These are phyloP conservation scores for Amanita pallidorosea DNA, from an alignment of 768 basidiomycete genomes.

Conservation along the genomic window DNA sequence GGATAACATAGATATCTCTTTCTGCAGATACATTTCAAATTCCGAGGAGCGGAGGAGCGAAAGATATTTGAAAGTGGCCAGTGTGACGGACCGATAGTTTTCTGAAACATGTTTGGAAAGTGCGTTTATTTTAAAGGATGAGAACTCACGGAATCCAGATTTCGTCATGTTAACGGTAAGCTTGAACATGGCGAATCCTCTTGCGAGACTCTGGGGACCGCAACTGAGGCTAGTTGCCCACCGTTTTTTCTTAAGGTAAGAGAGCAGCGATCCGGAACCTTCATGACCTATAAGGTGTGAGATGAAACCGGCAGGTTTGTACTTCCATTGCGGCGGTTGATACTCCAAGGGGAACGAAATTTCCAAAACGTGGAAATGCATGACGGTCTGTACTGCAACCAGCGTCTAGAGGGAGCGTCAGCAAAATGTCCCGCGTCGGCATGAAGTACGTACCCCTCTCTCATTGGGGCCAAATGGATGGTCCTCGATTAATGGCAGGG, in stretches of 20 bases:
- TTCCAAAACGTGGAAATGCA: conserved; percentile 77
- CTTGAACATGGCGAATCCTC: conserved; percentile 88
- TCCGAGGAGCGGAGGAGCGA: conserved; percentile 51
- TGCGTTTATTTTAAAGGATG: not conserved
- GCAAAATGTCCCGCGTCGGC: not conserved
- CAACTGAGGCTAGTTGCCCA: conserved; percentile 73
- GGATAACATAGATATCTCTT: conserved; percentile 64
- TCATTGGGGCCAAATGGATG: conserved; percentile 68
- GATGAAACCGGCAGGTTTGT: conserved; percentile 70
- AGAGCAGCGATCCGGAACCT: conserved; percentile 83
- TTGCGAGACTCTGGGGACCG: conserved; percentile 59
- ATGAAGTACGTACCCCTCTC: conserved; percentile 45
- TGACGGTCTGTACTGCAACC: conserved; percentile 81
- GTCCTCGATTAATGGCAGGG: conserved; percentile 54
- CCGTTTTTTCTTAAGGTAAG: conserved; percentile 81
- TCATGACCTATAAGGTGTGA: conserved; percentile 86
- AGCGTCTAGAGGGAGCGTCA: conserved; percentile 39
- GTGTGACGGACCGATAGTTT: conserved; percentile 62
- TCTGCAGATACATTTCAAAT: conserved; percentile 58
- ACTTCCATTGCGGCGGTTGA: conserved; percentile 62
- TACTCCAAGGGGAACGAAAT: conserved; percentile 71
- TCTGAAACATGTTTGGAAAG: conserved; percentile 28
- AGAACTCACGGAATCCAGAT: conserved; percentile 70
- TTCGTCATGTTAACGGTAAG: conserved; percentile 71
- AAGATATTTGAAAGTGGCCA: conserved; percentile 72